A percentile compares a stretch with the other conserved stretches of the same genome.
phyloP scores from a whole-genome alignment of 2,329 filamentous ascomycete genomes.

The Fusarium oligoseptatum region DNA sequence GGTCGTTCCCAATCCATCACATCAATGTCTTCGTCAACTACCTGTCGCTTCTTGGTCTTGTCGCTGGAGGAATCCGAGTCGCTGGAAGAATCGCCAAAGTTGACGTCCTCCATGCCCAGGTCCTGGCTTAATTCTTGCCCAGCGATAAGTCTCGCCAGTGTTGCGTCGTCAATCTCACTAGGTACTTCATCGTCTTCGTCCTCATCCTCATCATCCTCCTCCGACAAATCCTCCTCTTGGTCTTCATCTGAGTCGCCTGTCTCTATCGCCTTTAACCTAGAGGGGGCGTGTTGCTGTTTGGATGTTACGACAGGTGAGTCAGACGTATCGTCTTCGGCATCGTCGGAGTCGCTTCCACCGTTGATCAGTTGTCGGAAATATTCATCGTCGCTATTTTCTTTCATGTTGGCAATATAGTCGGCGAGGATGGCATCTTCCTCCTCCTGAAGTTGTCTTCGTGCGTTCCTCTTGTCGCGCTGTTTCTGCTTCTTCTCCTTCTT shows the following conservation, averaged over 20 bases:
- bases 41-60: slow-evolving; percentile 51
- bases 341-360: slow-evolving; percentile 22
- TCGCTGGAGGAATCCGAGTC: slow-evolving; percentile 32
- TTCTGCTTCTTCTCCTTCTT: slow-evolving; percentile 38
- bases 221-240: slow-evolving; percentile 2
- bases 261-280: slow-evolving; percentile 44
- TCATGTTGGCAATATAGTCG: slow-evolving; percentile 80
- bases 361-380: slow-evolving; percentile 29
- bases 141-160: slow-evolving; percentile 44
- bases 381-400: slow-evolving; percentile 64
- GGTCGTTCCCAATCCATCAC: slow-evolving; percentile 86
- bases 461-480: slow-evolving; percentile 31
- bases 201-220: slow-evolving; percentile 7
- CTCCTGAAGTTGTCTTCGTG: slow-evolving; percentile 22
- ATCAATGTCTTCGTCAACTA: slow-evolving; percentile 73
- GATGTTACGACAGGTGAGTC: slow-evolving; percentile 60
- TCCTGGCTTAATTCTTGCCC: slow-evolving; percentile 27
- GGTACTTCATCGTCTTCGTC: slow-evolving; percentile 21
- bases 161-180: slow-evolving; percentile 46
- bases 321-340: slow-evolving; percentile 13
- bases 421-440: slow-evolving; percentile 70
- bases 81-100: slow-evolving; percentile 32
- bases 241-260: slow-evolving; percentile 41
- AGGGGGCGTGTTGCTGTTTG: slow-evolving; percentile 69
- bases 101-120: slow-evolving; percentile 28